phyloP scores from a whole-genome alignment of 2,329 filamentous ascomycete genomes.

The Colletotrichum sp. region DNA sequence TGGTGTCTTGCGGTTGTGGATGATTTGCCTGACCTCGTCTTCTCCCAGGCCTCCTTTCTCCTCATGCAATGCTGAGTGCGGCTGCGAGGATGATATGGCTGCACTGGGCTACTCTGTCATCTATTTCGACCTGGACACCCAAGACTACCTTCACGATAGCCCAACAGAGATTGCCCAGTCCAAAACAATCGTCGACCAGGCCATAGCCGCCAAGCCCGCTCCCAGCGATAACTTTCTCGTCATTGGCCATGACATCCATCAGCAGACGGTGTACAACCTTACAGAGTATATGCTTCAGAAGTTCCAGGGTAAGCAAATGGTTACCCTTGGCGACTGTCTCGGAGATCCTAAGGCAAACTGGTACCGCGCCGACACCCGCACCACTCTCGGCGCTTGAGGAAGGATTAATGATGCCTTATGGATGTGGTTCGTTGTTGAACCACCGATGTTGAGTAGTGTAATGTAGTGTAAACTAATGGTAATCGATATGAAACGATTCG shows the following conservation, averaged over 20 bases:
- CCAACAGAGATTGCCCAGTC: slow-evolving; percentile 35
- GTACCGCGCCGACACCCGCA: slow-evolving; percentile 42
- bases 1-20: not conserved
- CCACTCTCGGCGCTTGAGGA: not conserved
- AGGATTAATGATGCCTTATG: not conserved
- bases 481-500: not conserved
- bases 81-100: slow-evolving; percentile 18
- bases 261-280: slow-evolving; percentile 43
- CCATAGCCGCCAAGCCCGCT: slow-evolving; percentile 31
- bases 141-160: slow-evolving; percentile 37
- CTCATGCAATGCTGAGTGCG: slow-evolving; percentile 38
- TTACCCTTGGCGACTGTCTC: slow-evolving; percentile 56
- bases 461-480: not conserved
- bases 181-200: slow-evolving; percentile 39
- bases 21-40: not conserved
- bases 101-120: slow-evolving; percentile 39
- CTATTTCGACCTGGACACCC: slow-evolving; percentile 42
- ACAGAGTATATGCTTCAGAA: slow-evolving; percentile 39
- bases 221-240: slow-evolving; percentile 25
- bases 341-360: slow-evolving; percentile 50
- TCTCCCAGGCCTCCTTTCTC: slow-evolving; percentile 42
- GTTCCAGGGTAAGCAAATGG: slow-evolving; percentile 43
- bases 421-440: not conserved
- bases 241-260: slow-evolving; percentile 47
- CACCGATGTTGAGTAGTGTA: not conserved